Evolutionary conservation across 164 flowering plant species (phyloP).

Genomic region (Cinnamomum micranthum): DNA sequence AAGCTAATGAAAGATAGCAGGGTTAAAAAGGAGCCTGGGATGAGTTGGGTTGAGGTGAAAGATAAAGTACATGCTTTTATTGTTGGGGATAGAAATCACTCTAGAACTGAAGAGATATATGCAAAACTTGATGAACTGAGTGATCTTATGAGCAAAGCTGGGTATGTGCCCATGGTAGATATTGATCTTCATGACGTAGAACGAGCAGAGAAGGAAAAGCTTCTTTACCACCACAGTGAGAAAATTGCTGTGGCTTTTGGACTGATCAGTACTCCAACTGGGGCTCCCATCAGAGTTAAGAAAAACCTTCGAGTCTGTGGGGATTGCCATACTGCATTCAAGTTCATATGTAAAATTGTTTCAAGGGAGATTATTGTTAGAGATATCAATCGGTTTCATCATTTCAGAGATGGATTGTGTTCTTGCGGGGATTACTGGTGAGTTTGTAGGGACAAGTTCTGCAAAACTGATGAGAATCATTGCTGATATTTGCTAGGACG

Average conservation of each 20-base stretch:
- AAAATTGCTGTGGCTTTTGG: slow-evolving; percentile 21
- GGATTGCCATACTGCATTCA: slow-evolving; percentile 23
- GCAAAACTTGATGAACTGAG: slow-evolving; percentile 20
- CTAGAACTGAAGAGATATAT: slow-evolving; percentile 15
- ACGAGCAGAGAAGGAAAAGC: slow-evolving; percentile 16
- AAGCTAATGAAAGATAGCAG: slow-evolving; percentile 18
- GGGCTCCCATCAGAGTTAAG: slow-evolving; percentile 20
- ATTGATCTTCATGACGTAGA: slow-evolving; percentile 24
- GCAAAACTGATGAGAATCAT: background rate
- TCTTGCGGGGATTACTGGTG: slow-evolving; percentile 23
- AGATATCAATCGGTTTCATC: slow-evolving; percentile 22
- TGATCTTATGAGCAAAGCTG: slow-evolving; percentile 12
- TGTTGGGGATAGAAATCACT: slow-evolving; percentile 24
- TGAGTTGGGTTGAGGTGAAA: slow-evolving; percentile 21
- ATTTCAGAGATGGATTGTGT: slow-evolving; percentile 20
- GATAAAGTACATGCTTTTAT: slow-evolving; percentile 23
- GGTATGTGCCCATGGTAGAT: slow-evolving; percentile 19
- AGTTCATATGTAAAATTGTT: slow-evolving; percentile 19
- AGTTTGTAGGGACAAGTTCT: background rate
- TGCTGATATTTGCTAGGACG: background rate
- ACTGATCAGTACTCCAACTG: slow-evolving; percentile 18
- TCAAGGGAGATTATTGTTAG: slow-evolving; percentile 22
- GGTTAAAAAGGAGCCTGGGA: slow-evolving; percentile 21
- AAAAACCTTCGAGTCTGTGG: slow-evolving; percentile 19
- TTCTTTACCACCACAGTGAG: slow-evolving; percentile 22